Evolutionary conservation across 768 basidiomycete genomes (phyloP).

Genomic region (Obba rivulosa): DNA sequence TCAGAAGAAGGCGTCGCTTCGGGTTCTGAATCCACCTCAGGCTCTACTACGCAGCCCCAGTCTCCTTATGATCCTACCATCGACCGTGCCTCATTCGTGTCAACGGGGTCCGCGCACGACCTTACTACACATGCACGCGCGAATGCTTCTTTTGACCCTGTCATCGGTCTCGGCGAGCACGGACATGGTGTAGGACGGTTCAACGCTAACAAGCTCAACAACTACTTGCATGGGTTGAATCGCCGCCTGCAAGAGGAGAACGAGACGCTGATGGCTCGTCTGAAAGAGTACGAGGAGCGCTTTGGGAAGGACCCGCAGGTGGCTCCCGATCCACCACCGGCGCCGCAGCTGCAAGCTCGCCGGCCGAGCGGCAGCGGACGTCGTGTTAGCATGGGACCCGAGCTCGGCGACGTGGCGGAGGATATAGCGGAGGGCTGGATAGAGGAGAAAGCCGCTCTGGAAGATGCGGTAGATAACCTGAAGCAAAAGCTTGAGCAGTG

Average conservation of each 20-base stretch:
- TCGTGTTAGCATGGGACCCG: conserved; percentile 45
- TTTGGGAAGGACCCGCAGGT: conserved; percentile 10
- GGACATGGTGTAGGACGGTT: conserved; percentile 71
- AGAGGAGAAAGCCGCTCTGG: conserved; percentile 60
- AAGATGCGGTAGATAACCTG: conserved; percentile 28
- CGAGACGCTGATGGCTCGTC: conserved; percentile 50
- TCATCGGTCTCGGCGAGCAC: conserved; percentile 65
- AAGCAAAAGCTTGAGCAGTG: conserved; percentile 33
- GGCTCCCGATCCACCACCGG: conserved; percentile 5
- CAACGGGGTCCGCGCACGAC: conserved; percentile 85
- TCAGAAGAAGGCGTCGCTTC: conserved; percentile 20
- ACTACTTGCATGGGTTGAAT: conserved; percentile 83
- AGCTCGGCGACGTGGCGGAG: conserved; percentile 58
- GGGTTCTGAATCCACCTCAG: conserved; percentile 10
- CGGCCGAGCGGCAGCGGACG: conserved; percentile 30
- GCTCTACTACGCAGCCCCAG: conserved; percentile 3
- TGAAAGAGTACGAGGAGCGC: conserved; percentile 51
- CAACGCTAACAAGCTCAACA: conserved; percentile 81
- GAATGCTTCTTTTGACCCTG: conserved; percentile 87
- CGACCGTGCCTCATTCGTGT: conserved; percentile 67
- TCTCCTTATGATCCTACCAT: conserved; percentile 42
- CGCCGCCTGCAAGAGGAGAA: conserved; percentile 83
- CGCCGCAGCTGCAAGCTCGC: conserved; percentile 30
- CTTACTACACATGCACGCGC: conserved; percentile 71
- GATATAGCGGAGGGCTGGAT: conserved; percentile 63